Conservation (phyloP, 1,284 basidiomycete genomes). For the Trichosporon asahii region DNA sequence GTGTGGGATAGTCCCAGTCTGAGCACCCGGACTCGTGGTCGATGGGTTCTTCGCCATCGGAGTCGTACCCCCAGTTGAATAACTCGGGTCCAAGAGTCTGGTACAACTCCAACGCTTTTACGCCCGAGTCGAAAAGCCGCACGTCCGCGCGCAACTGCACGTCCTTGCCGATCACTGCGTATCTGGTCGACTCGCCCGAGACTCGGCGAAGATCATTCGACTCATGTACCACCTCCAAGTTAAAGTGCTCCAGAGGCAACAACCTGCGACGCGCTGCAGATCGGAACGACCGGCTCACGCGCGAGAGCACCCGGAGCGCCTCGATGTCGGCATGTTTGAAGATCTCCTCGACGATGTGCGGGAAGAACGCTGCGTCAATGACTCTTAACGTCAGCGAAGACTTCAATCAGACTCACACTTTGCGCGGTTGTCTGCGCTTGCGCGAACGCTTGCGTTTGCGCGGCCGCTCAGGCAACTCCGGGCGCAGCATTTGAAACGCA, state of each 20-base stretch:
- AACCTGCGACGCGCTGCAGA: background rate
- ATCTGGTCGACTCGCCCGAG: background rate
- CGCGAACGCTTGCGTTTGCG: no score
- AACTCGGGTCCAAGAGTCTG: no score
- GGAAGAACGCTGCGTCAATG: constrained; percentile 12
- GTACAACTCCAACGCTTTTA: no score
- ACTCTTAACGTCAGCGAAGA: background rate
- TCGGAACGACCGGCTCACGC: background rate
- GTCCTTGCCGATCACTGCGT: background rate
- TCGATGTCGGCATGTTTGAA: background rate
- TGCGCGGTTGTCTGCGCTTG: no score
- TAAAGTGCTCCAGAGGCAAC: background rate
- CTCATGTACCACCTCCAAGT: background rate
- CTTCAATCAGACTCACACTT: background rate
- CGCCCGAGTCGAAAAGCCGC: no score
- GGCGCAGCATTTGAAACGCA: no score
- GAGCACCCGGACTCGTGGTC: no score
- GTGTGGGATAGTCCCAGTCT: no score
- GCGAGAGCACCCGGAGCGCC: background rate
- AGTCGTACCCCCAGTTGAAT: no score
- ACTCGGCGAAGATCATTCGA: background rate
- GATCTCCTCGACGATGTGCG: constrained; percentile 18
- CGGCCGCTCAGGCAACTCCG: background rate
- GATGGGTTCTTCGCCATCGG: no score
- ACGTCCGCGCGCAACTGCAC: no score